Base-by-base conservation (phyloP, 805 yeast species). In the Kuraishia ogatae region DNA sequence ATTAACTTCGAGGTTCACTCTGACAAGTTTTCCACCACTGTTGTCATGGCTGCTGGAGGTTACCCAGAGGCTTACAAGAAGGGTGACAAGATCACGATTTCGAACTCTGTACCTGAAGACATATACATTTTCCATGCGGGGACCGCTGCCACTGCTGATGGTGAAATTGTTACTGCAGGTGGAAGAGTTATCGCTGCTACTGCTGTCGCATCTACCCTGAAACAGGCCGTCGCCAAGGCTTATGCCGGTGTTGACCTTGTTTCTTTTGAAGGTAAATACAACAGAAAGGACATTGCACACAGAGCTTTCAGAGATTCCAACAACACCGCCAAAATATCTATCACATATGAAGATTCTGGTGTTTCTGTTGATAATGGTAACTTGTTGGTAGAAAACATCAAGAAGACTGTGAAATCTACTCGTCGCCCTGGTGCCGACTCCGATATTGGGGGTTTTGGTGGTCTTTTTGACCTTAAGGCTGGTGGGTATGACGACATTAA, bases 401-500 rank as follows among this genome's bases (percentile, higher is more conserved):
- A 94, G 73, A 82, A 84, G 53, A 82, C 85, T 72, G 99, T 94
- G 53, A 89, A 87, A 69, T 86, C 97, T 5, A 94, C 99, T 10
- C 84, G 87, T 48, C 85, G 99, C 73, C 79, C 96, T 39, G 99
- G 99, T 65, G 94, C 99, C 39, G 97, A 94, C 66, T 89, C 97
- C 17, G 97, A 91, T 62, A 94, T 94, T 63, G 99, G 99, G 67
- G 99, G 99, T 1, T 94, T 94, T 66, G 99, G 99, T 61, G 99
- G 99, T 61, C 74, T 93, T 50, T 96, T 94, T 62, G 99, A 96
- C 69, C 78, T 94, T 65, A 81, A 83, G 62, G 83, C 84, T 53
- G 96, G 96, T 50, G 98, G 98, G 6, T 94, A 85, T 72, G 69
- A 71, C 51, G 83, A 84, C 61, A 81, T 90, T 21, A 82, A 80